Evolutionary conservation across 1,139 yeast genomes (phyloP), one percentile per base, ranked within the genome.

Genomic region (Debaryomyces psychrophilus): DNA sequence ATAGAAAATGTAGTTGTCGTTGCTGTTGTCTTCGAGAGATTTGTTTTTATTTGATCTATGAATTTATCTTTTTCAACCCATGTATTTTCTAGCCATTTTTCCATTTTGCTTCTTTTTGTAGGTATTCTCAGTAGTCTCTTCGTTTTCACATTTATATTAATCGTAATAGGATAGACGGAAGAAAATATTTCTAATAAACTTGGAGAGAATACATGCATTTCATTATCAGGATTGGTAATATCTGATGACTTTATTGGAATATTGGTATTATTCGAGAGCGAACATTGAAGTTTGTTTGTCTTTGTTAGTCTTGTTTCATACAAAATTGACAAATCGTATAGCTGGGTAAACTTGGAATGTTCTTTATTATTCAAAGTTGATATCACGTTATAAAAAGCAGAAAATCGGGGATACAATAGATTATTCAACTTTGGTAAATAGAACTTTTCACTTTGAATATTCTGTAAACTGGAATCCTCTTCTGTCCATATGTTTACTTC

Each of bases 11-110:
- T 14, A 40, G 29, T 2, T 25, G 31, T 2, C 35, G 27, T 25
- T 23, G 23, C 11, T 35, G 29, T 4, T 25, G 31, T 1, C 36
- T 34, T 25, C 12, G 17, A 36, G 15, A 40, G 31, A 22, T 42
- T 11, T 12, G 14, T 4, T 28, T 33, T 33, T 26, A n/a, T 15
- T 15, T 34, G 38, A 22, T 38, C 42, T 12, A 63, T 46, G 15
- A 50, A 43, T 47, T 61, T 70, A 57, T 88, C 95, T 59, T 87
- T 87, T 43, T 77, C 81, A n/a, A 67, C 64, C 96, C 96, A 89
- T 33, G 72, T 65, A 41, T 70, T 70, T 60, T 89, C 96, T 12
- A 89, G 60, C 85, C 90, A 88, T 58, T 79, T 81, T 54, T 87
- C 93, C 34, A 85, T 50, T 50, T 76, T 79, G 34, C 70, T 65